Base-by-base conservation (phyloP, 148 eudicot genomes). In the Selenicereus undatus region DNA sequence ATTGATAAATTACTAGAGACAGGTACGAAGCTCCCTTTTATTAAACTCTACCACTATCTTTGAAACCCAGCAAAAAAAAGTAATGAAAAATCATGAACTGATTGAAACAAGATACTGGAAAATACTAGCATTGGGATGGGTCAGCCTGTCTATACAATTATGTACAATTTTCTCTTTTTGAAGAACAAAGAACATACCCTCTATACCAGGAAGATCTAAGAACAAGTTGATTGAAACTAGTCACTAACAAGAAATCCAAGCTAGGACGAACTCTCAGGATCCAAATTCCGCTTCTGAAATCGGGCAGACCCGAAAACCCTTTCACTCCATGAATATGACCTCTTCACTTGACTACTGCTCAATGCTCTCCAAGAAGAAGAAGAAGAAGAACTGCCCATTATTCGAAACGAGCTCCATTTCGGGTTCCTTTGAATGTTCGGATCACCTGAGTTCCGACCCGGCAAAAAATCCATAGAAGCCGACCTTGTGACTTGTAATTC, bases 241-340 rank as follows among this genome's bases (percentile, higher is more conserved):
- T 56, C 62, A 16, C 21, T 56, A 56, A 11, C 62, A 14, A 11
- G 74, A 8, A 48, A 78, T 69, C 36, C 71, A 27, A 66, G 8
- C 71, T 66, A 62, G 71, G 71, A 66, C 29, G 71, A 66, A 66
- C 71, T 66, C 30, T 27, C 9, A 11, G 71, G 43, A 64, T 50
- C 70, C 30, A 74, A 48, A 73, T 68, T 77, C 13, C 75, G 56
- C 74, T 72, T 84, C 36, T 65, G 83, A 78, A 70, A 76, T 2
- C 71, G 72, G 17, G 77, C 27, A 11, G 82, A 45, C 79, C 76
- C 74, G 68, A 76, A 77, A 16, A 84, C 62, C 62, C 75, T 81
- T 29, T 81, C 83, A 27, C 86, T 74, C 86, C 86, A 84, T 60
- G 86, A 84, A 69, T 84, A 81, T 17, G 86, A 84, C 74, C 86